A percentile compares a stretch with the other conserved stretches of the same genome.
phyloP scores from a whole-genome alignment of 2,329 filamentous ascomycete species.

The Gnomoniopsis smithogilvyi region DNA sequence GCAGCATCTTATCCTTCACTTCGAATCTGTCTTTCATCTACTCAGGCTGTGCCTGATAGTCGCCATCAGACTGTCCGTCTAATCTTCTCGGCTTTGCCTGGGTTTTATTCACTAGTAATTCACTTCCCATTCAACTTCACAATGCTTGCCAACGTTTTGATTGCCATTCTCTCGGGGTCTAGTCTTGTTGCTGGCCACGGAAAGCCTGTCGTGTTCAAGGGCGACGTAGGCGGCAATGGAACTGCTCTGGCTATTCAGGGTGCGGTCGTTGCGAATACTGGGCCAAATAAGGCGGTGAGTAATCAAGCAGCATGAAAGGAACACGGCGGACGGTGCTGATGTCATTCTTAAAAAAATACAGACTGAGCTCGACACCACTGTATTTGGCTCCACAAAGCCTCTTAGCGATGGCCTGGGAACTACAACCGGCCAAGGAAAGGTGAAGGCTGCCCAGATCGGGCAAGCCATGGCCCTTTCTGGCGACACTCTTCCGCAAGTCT shows the following conservation, averaged over 20 bases:
- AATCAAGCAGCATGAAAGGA: no score
- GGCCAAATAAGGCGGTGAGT: constrained; percentile 10
- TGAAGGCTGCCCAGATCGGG: constrained; percentile 30
- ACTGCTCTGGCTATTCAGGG: constrained; percentile 21
- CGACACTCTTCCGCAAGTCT: constrained; percentile 36
- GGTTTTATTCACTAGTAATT: not conserved
- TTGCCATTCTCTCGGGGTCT: constrained; percentile 6
- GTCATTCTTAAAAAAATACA: not conserved
- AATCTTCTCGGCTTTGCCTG: not conserved
- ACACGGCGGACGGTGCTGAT: no score
- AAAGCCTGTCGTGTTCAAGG: constrained; percentile 17
- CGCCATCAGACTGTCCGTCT: not conserved
- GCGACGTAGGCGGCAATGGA: constrained; percentile 19
- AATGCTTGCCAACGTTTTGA: not conserved
- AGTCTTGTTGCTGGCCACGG: constrained; percentile 15
- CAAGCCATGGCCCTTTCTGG: constrained; percentile 34
- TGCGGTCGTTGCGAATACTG: constrained; percentile 21
- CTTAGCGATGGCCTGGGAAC: constrained; percentile 35
- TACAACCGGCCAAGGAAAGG: constrained; percentile 33
- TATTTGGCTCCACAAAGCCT: constrained; percentile 25
- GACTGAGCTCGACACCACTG: constrained; percentile 30
- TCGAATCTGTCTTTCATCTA: not conserved
- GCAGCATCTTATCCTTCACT: not conserved
- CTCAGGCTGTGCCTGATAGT: not conserved
- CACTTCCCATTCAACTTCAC: not conserved